Conservation (phyloP, 108 stramenopile species). For the Parmales sp. region DNA sequence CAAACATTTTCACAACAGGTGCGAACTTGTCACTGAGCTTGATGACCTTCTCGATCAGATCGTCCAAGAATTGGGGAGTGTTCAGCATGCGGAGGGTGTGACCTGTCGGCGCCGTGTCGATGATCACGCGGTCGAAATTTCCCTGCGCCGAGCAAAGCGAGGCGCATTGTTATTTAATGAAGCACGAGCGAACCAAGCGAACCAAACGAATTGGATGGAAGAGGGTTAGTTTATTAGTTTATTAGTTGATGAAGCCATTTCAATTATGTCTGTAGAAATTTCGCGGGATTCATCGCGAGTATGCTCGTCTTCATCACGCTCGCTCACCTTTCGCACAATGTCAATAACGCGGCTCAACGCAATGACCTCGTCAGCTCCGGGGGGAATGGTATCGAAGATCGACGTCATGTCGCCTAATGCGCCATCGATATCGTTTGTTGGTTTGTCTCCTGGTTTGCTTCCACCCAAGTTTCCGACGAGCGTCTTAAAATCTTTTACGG, state of each 20-base stretch:
- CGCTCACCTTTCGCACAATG: constrained; percentile 60
- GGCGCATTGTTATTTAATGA: too few species aligned
- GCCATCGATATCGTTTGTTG: constrained; percentile 13
- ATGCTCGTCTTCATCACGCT: too few species aligned
- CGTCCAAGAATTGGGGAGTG: constrained; percentile 61
- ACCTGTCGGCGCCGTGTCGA: constrained; percentile 94
- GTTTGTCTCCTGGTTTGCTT: too few species aligned
- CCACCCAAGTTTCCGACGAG: too few species aligned
- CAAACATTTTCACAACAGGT: constrained; percentile 27
- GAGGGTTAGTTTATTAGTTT: too few species aligned
- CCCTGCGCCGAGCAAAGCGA: too few species aligned
- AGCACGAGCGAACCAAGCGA: too few species aligned
- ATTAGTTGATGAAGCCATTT: too few species aligned
- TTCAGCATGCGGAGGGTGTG: constrained; percentile 88
- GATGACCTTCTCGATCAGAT: constrained; percentile 63
- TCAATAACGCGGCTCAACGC: constrained; percentile 80
- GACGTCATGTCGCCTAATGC: constrained; percentile 36
- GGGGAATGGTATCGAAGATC: constrained; percentile 72
- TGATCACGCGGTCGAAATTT: constrained; percentile 80
- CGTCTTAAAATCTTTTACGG: too few species aligned
- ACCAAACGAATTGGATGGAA: too few species aligned
- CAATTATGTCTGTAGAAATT: too few species aligned
- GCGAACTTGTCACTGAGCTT: constrained; percentile 26
- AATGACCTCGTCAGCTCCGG: constrained; percentile 87
- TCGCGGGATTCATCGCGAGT: too few species aligned